Base-by-base conservation (phyloP, 2,329 filamentous ascomycete species). In the Clonostachys rosea region DNA sequence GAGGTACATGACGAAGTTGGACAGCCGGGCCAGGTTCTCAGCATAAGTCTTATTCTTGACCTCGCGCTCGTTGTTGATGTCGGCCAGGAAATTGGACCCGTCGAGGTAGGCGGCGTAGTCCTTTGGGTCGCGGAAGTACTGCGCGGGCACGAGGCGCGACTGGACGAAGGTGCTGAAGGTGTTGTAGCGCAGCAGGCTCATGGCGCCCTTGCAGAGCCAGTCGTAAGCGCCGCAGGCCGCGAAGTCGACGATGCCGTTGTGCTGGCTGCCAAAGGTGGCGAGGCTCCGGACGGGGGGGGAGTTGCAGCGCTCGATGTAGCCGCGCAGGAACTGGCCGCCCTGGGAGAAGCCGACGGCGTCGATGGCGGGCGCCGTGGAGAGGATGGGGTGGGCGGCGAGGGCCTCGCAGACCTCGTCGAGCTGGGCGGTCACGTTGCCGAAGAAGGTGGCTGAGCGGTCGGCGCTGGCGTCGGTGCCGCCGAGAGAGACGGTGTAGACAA, bases 281-380 rank as follows among this genome's bases (percentile, higher is more conserved):
- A 96, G 79, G 62, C 81, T 91, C 54, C 83, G 79, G 12, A 96
- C 80, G 5, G 81, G 84, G 0, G 90, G 85, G 34, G 58, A 60
- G 64, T 91, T 94, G 75, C 94, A 99, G 40, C 89, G 81, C 75
- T 99, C 84, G 53, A 96, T 75, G 64, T 95, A 91, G 20, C 79
- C 94, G 49, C 94, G 84, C n/a, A 99, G 79, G 71, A 99, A 96
- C 65, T 96, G 89, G 2, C 94, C 94, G 52, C 94, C 94, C 67
- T 99, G 94, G 13, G 88, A 94, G 74, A 99, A 96, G 30, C 94
- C 94, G 35, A 99, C 71, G 34, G 91, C 92, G 67, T 97, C 94
- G 61, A 96, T 77, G 52, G 86, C 89, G 0, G 88, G 87, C 1
- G 89, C 88, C 7, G 86, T 88, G 48, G 86, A 86, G 14, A 96